These are phyloP conservation scores for Amoebophrya sp. DNA, from an alignment of 169 alveolate genomes.

Conservation along the genomic window DNA sequence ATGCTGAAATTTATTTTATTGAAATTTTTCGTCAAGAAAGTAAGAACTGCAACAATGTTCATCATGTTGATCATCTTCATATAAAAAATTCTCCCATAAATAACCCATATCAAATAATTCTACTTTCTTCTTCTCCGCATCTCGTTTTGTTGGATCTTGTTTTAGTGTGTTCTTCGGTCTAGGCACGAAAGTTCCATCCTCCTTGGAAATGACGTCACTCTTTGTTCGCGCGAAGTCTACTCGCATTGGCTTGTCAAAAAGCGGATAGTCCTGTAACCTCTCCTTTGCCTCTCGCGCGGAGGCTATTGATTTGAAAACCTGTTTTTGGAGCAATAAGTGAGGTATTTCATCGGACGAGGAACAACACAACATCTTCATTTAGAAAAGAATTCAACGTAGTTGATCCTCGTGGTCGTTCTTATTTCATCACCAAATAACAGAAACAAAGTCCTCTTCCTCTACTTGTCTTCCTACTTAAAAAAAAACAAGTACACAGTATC, in stretches of 20 bases:
- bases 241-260: slow-evolving; percentile 33
- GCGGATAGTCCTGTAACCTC: neutral
- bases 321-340: too few species aligned
- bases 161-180: neutral
- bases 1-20: too few species aligned
- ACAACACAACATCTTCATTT: too few species aligned
- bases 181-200: slow-evolving; percentile 38
- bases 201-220: slow-evolving; percentile 42
- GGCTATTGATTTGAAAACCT: neutral
- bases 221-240: slow-evolving; percentile 37
- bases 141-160: neutral
- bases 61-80: neutral
- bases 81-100: neutral
- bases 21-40: neutral
- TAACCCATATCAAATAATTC: neutral
- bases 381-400: too few species aligned
- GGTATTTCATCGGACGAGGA: too few species aligned
- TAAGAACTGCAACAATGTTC: neutral
- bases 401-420: too few species aligned
- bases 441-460: too few species aligned
- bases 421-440: too few species aligned
- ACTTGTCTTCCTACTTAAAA: too few species aligned
- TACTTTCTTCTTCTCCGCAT: neutral
- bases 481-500: neutral
- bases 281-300: neutral